Evolutionary conservation across 352 stramenopile genomes (phyloP), one percentile per base, ranked within the genome.

Genomic region (Pythium angustatum): DNA sequence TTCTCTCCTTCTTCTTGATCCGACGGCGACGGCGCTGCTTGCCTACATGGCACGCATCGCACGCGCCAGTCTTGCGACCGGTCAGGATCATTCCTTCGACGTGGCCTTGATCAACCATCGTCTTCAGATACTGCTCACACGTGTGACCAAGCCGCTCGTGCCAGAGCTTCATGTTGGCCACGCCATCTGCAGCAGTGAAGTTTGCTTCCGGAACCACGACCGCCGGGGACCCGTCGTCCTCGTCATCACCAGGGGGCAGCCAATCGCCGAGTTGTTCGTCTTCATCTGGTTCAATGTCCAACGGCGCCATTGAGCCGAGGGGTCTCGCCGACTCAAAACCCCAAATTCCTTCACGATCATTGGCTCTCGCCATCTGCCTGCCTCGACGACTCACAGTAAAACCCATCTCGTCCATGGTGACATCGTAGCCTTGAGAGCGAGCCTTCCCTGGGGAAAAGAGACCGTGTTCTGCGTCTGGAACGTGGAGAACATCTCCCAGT

Each of bases 141-240:
- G 56, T 59, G 44, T 72, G 30, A 3, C 33, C 27, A 24, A 64
- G 62, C 57, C 47, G 81, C 94, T 31, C 58, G 50, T 44, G 50
- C 30, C 34, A 69, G 5, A 34, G 47, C 15, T 53, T 4, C 2
- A 36, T 36, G 2, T 9, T 22, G 21, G 47, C 47, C 15, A 53
- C 47, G 5, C 47, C 24, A 53, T 53, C 47, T 2, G 41, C 19
- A 4, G n/a, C 41, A 3, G 19, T 12, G 19, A 5, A 49, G 41
- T 49, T 26, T 4, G 21, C 41, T 21, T 49, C 34, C 9, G 34
- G 34, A 15, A 43, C 19, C 36, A 43, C 36, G 11, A 43, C 19
- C 19, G 36, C 36, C 36, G 36, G 36, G 22, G 41, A 49, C 41
- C 10, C 10, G 7, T 10, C 41, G 9, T 26, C 21, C 9, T 21